phyloP scores from a whole-genome alignment of 148 eudicot species.

The Silene conica region DNA sequence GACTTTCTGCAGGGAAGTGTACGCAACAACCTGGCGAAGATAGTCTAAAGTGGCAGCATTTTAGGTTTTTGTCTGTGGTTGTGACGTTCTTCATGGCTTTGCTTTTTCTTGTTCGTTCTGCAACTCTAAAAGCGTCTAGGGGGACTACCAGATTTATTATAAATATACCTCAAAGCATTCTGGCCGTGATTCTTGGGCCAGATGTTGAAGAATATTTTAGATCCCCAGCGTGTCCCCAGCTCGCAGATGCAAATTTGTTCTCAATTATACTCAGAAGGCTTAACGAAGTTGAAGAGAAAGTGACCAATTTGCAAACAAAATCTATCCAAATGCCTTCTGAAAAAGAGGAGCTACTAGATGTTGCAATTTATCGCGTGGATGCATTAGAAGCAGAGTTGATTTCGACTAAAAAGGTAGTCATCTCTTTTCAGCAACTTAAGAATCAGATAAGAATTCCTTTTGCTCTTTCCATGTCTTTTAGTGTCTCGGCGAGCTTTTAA shows the following conservation, averaged over 20 bases:
- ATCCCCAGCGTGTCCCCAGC: constrained; percentile 26
- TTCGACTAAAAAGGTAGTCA: constrained; percentile 46
- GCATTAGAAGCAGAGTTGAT: constrained; percentile 83
- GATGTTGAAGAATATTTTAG: constrained; percentile 18
- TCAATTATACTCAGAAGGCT: constrained; percentile 44
- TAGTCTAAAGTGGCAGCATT: constrained; percentile 16
- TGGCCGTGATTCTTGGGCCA: constrained; percentile 18
- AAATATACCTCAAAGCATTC: constrained; percentile 13
- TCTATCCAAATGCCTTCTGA: constrained; percentile 54
- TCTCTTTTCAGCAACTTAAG: not conserved
- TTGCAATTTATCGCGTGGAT: constrained; percentile 69
- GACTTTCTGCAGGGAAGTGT: constrained; percentile 24
- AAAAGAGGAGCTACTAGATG: constrained; percentile 66
- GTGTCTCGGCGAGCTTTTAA: not conserved
- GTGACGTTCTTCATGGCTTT: constrained; percentile 32
- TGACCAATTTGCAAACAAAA: constrained; percentile 42
- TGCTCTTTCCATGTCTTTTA: not conserved
- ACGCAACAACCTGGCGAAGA: constrained; percentile 17
- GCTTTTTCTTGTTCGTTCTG: constrained; percentile 22
- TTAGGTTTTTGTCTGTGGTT: constrained; percentile 30
- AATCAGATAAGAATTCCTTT: not conserved
- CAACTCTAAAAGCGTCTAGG: constrained; percentile 18
- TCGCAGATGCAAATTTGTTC: constrained; percentile 23
- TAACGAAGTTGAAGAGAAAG: constrained; percentile 66
- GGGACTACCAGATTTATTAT: constrained; percentile 17